Percentiles rank a stretch among this genome's conserved stretches.
Conservation (phyloP, 2,329 filamentous ascomycete species). For the Teratosphaeria gauchensis region DNA sequence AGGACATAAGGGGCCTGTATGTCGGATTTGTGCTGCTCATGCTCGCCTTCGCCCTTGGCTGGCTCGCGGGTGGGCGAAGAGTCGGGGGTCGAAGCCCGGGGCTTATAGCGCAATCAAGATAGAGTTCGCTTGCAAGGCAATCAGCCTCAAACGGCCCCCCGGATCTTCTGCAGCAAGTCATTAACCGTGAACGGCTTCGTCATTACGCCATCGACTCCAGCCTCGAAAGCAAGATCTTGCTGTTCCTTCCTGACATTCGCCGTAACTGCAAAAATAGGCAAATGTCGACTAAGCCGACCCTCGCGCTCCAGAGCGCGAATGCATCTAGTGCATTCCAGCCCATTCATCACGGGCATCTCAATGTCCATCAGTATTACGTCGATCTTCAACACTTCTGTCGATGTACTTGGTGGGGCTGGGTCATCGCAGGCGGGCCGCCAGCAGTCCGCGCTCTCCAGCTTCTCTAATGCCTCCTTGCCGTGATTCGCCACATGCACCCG, state of each 20-base stretch:
- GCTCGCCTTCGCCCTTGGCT: background rate
- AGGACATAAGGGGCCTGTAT: background rate
- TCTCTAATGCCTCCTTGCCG: constrained; percentile 15
- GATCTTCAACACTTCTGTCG: constrained; percentile 2
- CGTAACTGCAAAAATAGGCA: constrained; percentile 16
- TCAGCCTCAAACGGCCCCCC: background rate
- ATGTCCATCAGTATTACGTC: constrained; percentile 17
- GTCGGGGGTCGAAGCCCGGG: background rate
- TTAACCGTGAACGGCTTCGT: constrained; percentile 17
- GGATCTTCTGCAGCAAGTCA: constrained; percentile 10
- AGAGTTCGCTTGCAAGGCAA: background rate
- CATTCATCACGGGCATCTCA: constrained; percentile 21
- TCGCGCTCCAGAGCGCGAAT: constrained; percentile 14
- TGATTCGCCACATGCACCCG: constrained; percentile 17
- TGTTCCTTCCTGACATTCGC: constrained; percentile 16
- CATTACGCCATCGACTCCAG: constrained; percentile 15
- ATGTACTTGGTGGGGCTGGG: background rate
- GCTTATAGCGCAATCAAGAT: background rate
- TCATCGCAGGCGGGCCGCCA: constrained; percentile 2
- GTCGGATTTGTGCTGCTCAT: background rate
- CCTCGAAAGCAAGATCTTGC: constrained; percentile 9
- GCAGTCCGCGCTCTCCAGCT: constrained; percentile 9
- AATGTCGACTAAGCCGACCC: constrained; percentile 5
- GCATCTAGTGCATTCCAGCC: constrained; percentile 12
- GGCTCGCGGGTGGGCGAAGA: background rate